Conservation (phyloP, 305 asterid species). For the Solanum hybrid region DNA sequence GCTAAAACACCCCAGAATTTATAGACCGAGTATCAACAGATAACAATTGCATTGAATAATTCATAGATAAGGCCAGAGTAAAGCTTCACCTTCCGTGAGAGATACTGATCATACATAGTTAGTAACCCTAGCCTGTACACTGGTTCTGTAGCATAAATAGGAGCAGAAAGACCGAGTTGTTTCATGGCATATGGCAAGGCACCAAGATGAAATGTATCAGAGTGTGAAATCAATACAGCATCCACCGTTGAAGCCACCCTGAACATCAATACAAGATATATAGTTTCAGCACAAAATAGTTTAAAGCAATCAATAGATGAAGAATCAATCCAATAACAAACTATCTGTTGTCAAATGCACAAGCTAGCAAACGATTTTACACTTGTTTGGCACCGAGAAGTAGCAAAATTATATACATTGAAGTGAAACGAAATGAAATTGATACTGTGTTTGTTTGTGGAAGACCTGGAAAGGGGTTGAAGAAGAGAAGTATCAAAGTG, state of each 20-base stretch:
- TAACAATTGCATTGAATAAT: neutral
- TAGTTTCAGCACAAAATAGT: conserved; percentile 12
- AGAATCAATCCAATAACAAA: neutral
- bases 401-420: neutral
- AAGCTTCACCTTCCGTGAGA: conserved; percentile 79
- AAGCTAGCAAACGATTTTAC: neutral
- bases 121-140: conserved; percentile 85
- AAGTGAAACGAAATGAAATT: neutral
- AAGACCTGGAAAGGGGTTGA: conserved; percentile 80
- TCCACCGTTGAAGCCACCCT: conserved; percentile 94
- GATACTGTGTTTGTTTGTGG: neutral
- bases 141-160: conserved; percentile 89
- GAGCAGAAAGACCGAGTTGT: conserved; percentile 75
- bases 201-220: conserved; percentile 94
- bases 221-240: conserved; percentile 88
- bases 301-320: neutral
- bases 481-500: conserved; percentile 80
- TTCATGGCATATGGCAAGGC: conserved; percentile 92
- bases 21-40: neutral
- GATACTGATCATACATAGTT: conserved; percentile 90
- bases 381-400: neutral
- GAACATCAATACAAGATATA: conserved; percentile 15
- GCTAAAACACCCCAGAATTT: neutral
- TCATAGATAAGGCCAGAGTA: neutral
- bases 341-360: neutral